Percentiles rank a stretch among this genome's conserved stretches.
Conservation (phyloP, 805 yeast genomes). For the Myxozyma melibiosi region DNA sequence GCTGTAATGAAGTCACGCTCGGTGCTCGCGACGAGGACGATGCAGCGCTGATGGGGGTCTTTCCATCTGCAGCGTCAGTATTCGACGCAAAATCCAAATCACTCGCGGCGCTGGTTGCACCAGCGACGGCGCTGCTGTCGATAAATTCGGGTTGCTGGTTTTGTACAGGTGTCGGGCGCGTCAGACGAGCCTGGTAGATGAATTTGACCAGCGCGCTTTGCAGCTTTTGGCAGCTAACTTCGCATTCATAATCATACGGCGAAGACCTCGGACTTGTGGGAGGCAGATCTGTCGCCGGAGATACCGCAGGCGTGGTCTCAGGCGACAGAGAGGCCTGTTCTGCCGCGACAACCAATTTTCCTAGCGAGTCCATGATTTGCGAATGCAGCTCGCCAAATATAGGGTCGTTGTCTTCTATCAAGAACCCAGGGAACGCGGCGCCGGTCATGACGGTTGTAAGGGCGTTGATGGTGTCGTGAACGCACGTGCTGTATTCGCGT, state of each 20-base stretch:
- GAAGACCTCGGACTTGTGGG: not conserved
- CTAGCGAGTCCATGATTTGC: constrained; percentile 22
- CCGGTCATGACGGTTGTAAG: constrained; percentile 16
- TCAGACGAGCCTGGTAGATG: constrained; percentile 5
- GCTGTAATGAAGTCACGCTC: constrained; percentile 1
- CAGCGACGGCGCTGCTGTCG: constrained; percentile 4
- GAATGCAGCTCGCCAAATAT: not conserved
- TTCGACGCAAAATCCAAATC: not conserved
- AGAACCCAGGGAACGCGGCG: constrained; percentile 25
- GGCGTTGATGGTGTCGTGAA: constrained; percentile 18
- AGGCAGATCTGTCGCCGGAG: not conserved
- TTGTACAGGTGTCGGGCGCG: constrained; percentile 3
- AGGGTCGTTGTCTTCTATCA: constrained; percentile 9
- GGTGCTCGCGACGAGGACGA: not conserved
- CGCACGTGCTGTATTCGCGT: constrained; percentile 1
- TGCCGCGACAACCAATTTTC: constrained; percentile 11
- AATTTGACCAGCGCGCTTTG: constrained; percentile 5
- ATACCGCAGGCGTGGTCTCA: not conserved
- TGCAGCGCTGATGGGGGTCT: not conserved
- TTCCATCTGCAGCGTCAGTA: not conserved
- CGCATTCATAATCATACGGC: constrained; percentile 10
- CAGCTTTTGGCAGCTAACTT: not conserved
- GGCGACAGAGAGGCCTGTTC: constrained; percentile 6
- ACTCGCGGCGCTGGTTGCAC: constrained; percentile 20
- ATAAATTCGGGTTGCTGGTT: not conserved